phyloP scores from a whole-genome alignment of 2,329 filamentous ascomycete species.

The Furcasterigmium furcatum region DNA sequence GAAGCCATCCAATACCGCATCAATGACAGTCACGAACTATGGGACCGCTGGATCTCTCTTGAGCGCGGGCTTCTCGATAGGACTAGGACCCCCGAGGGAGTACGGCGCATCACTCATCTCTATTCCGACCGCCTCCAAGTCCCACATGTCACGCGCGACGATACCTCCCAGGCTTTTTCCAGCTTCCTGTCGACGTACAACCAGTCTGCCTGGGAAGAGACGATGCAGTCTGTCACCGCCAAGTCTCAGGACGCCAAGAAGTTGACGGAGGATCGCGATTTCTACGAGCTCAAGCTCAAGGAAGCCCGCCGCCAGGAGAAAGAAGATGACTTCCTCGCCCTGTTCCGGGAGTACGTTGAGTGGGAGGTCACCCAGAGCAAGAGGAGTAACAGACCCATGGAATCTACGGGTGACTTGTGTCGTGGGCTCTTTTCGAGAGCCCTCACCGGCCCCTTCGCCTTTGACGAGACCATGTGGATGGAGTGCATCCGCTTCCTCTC shows the following conservation, averaged over 20 bases:
- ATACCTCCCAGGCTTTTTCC: slow-evolving; percentile 73
- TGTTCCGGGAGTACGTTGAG: slow-evolving; percentile 69
- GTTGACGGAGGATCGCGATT: slow-evolving; percentile 54
- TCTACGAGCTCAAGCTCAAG: slow-evolving; percentile 64
- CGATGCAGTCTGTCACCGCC: slow-evolving; percentile 67
- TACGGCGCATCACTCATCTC: slow-evolving; percentile 64
- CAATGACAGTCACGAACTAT: slow-evolving; percentile 73
- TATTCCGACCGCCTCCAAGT: slow-evolving; percentile 67
- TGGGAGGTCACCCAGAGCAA: slow-evolving; percentile 72
- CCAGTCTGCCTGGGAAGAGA: slow-evolving; percentile 66
- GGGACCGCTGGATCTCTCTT: slow-evolving; percentile 74
- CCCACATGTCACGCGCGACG: slow-evolving; percentile 73
- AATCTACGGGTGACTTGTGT: slow-evolving; percentile 47
- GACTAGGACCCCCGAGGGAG: slow-evolving; percentile 50
- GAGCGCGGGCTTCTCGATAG: slow-evolving; percentile 64
- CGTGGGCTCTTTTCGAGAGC: slow-evolving; percentile 76
- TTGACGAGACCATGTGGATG: slow-evolving; percentile 75
- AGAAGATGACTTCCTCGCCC: slow-evolving; percentile 46
- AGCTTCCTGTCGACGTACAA: slow-evolving; percentile 72
- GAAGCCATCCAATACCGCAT: slow-evolving; percentile 71
- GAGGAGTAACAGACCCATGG: slow-evolving; percentile 45
- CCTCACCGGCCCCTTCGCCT: slow-evolving; percentile 64
- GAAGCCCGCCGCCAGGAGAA: slow-evolving; percentile 56
- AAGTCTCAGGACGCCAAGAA: slow-evolving; percentile 62
- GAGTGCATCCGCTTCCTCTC: slow-evolving; percentile 76